These are phyloP conservation scores for Ceratocystis lukuohia DNA, from an alignment of 2,329 filamentous ascomycete genomes.

Conservation along the genomic window DNA sequence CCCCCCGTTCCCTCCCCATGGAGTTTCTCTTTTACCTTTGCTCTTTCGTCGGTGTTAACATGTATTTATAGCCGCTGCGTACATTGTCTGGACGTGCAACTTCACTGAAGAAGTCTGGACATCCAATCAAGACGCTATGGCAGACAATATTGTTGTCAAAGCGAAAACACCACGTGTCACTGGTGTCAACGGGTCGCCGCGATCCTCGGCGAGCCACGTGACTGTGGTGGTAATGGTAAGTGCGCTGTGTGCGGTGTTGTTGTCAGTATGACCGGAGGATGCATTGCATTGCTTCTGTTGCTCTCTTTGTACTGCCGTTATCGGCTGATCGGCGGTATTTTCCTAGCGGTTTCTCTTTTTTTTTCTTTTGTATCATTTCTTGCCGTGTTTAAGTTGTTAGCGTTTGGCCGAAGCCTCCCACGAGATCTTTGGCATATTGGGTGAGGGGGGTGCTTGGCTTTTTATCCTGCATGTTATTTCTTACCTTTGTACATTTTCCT, in stretches of 20 bases:
- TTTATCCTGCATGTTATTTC: not conserved
- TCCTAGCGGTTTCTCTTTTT: not conserved
- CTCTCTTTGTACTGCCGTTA: not conserved
- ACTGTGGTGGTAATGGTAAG: not conserved
- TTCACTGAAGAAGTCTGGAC: slow-evolving; percentile 26
- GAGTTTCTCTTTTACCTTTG: not conserved
- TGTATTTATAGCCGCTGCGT: slow-evolving; percentile 25
- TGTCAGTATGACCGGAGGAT: not conserved
- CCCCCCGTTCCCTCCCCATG: not conserved
- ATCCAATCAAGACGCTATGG: slow-evolving; percentile 25
- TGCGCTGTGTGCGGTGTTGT: not conserved
- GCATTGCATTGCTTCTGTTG: not conserved
- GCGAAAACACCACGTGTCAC: slow-evolving; percentile 24
- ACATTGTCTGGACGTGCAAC: slow-evolving; percentile 28
- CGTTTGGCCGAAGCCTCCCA: not conserved
- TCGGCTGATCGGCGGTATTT: not conserved
- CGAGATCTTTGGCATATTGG: not conserved
- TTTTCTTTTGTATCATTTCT: not conserved
- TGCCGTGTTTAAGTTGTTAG: not conserved
- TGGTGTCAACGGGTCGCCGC: slow-evolving; percentile 19
- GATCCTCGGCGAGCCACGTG: not conserved
- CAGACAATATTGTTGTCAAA: slow-evolving; percentile 27
- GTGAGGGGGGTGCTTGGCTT: not conserved
- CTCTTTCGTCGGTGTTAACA: not conserved
- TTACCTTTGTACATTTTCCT: not conserved